Conservation (phyloP, 441 rosid genomes). For the Viola pubescens region DNA sequence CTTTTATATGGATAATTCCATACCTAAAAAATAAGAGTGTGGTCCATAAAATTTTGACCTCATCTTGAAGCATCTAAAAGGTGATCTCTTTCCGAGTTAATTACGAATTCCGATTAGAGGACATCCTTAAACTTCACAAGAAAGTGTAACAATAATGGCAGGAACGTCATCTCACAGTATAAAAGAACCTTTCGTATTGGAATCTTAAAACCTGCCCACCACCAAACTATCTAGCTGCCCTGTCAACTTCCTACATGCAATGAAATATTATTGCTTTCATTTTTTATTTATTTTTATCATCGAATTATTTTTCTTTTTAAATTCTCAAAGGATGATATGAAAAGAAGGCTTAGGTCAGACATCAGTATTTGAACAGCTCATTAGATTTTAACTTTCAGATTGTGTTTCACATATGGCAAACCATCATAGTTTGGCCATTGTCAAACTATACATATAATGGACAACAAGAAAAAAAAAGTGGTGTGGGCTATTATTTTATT, state of each 20-base stretch:
- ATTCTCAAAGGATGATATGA: neutral
- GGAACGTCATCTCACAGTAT: no score
- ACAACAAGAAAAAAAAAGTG: neutral
- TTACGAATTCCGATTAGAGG: no score
- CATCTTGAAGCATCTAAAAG: no score
- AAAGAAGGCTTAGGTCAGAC: slow-evolving; percentile 17
- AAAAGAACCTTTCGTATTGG: neutral
- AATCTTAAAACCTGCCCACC: slow-evolving; percentile 21
- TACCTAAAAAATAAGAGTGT: no score
- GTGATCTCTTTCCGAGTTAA: no score
- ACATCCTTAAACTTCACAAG: no score
- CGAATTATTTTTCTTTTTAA: neutral
- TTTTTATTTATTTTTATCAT: slow-evolving; percentile 15
- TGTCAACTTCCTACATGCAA: slow-evolving; percentile 34
- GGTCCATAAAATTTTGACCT: no score
- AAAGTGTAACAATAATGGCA: no score
- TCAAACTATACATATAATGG: slow-evolving; percentile 7
- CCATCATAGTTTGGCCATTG: slow-evolving; percentile 16
- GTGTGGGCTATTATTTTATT: neutral
- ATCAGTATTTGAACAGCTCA: slow-evolving; percentile 23
- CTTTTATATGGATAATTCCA: no score
- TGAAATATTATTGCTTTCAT: slow-evolving; percentile 27
- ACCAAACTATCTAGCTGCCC: slow-evolving; percentile 40
- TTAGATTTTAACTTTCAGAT: slow-evolving; percentile 6
- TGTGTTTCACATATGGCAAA: slow-evolving; percentile 23